phyloP scores from a whole-genome alignment of 1,284 basidiomycete species.

The Puccinia novopanici region DNA sequence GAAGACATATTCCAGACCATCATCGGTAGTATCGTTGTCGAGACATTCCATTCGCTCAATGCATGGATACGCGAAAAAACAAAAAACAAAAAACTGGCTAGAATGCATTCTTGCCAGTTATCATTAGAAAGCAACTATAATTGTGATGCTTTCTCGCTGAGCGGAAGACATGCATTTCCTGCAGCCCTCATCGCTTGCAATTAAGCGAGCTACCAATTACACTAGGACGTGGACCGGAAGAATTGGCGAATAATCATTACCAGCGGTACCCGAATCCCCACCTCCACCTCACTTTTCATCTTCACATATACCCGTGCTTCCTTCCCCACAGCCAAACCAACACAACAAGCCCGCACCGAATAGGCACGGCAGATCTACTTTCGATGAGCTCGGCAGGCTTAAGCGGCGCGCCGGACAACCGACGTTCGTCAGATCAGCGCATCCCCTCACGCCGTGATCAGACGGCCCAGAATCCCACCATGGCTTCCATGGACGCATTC shows the following conservation, averaged over 20 bases:
- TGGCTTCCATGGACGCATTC: constrained; percentile 1
- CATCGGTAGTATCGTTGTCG: background rate
- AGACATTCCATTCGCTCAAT: background rate
- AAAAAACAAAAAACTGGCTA: background rate
- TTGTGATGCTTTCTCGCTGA: background rate
- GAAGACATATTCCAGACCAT: too few relatives aligned
- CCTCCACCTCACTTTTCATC: background rate
- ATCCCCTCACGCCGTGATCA: too few relatives aligned
- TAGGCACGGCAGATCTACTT: too few relatives aligned
- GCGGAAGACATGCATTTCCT: background rate
- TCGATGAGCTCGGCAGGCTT: background rate
- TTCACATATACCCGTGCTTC: background rate
- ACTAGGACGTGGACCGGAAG: too few relatives aligned
- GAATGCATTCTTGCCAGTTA: background rate
- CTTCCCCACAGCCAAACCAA: background rate
- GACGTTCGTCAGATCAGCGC: background rate
- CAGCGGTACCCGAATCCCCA: too few relatives aligned
- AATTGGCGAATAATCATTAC: too few relatives aligned
- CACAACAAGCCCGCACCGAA: background rate
- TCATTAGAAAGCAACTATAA: background rate
- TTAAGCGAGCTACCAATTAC: too few relatives aligned
- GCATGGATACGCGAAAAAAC: background rate
- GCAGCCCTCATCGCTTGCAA: background rate
- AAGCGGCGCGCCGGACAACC: background rate
- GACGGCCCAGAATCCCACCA: background rate